A percentile compares a stretch with the other conserved stretches of the same genome.
phyloP scores from a whole-genome alignment of 768 basidiomycete species.

The Pulveroboletus sp. region DNA sequence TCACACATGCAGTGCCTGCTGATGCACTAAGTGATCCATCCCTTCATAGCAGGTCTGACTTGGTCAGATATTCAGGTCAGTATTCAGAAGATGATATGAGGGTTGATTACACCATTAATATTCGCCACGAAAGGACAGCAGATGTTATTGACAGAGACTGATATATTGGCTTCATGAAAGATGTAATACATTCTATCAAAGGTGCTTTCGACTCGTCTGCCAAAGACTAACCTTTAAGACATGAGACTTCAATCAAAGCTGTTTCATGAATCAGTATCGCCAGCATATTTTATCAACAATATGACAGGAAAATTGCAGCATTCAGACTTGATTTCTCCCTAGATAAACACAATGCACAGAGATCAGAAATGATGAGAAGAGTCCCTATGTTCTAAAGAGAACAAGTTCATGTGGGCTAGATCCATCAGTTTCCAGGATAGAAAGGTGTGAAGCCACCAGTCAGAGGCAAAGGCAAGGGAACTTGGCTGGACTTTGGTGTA shows the following conservation, averaged over 20 bases:
- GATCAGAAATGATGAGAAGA: too few species aligned
- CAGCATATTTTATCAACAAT: neutral
- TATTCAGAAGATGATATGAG: too few species aligned
- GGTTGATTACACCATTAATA: too few species aligned
- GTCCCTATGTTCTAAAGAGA: neutral
- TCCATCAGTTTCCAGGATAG: neutral
- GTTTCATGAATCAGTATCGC: neutral
- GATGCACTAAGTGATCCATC: too few species aligned
- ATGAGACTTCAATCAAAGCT: neutral
- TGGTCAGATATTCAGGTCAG: too few species aligned
- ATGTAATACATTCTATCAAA: too few species aligned
- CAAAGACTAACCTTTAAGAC: neutral
- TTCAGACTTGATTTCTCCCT: neutral
- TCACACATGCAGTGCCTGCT: slow-evolving; percentile 4
- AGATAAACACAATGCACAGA: slow-evolving; percentile 4
- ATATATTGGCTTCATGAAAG: neutral
- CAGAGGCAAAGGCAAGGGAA: neutral
- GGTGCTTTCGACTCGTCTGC: neutral
- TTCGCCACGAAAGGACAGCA: neutral
- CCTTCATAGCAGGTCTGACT: too few species aligned
- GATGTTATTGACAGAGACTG: neutral
- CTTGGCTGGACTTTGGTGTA: neutral
- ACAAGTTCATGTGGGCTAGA: neutral
- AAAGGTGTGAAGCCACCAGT: neutral
- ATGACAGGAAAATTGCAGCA: neutral